Percentiles rank a stretch among this genome's conserved stretches.
These are phyloP conservation scores for Tuber magnatum DNA, from an alignment of 495 filamentous ascomycete genomes.

Conservation along the genomic window DNA sequence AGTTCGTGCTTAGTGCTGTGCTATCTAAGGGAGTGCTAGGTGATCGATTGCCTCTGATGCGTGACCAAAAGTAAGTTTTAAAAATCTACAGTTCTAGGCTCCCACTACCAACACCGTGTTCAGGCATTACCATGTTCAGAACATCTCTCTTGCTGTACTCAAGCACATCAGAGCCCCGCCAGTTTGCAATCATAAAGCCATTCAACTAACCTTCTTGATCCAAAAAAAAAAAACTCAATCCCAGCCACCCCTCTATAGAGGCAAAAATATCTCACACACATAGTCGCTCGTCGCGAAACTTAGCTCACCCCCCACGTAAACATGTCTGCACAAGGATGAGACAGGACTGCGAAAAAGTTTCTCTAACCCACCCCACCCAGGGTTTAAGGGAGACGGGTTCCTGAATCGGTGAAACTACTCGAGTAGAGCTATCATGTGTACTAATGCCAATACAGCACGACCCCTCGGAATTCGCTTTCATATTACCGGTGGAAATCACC, in stretches of 20 bases:
- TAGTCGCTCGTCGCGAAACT: not conserved
- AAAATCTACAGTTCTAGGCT: not conserved
- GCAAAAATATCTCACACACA: not conserved
- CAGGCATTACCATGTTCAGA: not conserved
- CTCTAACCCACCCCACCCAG: not conserved
- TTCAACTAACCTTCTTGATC: not conserved
- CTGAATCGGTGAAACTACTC: not conserved
- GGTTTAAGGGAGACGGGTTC: not conserved
- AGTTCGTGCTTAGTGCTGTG: not conserved
- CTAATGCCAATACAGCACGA: not conserved
- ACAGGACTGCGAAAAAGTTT: not conserved
- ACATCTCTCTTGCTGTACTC: not conserved
- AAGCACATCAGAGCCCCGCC: not conserved
- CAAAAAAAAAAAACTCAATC: not conserved
- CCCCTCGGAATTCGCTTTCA: not conserved
- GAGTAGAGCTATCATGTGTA: not conserved
- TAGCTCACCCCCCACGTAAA: not conserved
- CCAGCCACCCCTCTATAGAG: not conserved
- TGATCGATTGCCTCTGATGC: not conserved
- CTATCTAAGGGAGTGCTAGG: not conserved
- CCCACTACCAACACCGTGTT: not conserved
- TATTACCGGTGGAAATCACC: not conserved
- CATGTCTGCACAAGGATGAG: not conserved
- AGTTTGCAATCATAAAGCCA: not conserved
- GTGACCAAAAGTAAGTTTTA: not conserved